Percentiles rank a stretch among this genome's conserved stretches.
Evolutionary conservation across 495 filamentous ascomycete species (phyloP).

Genomic region (Aspergillus egyptiacus): DNA sequence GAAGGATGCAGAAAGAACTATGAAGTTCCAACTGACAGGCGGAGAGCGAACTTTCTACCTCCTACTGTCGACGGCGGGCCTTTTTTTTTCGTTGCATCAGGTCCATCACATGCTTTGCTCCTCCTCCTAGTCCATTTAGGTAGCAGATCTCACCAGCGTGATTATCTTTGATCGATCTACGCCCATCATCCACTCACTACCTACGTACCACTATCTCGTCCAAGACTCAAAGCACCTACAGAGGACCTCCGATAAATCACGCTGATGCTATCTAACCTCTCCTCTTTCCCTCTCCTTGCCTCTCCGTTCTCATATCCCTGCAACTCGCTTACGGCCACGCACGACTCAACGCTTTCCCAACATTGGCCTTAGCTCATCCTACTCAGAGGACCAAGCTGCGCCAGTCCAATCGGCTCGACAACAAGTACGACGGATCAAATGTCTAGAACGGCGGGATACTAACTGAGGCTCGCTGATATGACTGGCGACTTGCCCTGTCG

Average conservation of each 20-base stretch:
- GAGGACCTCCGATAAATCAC: too few relatives aligned
- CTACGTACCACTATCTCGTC: too few relatives aligned
- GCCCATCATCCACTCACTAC: background rate
- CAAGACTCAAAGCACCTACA: too few relatives aligned
- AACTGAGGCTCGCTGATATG: background rate
- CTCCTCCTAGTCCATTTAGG: background rate
- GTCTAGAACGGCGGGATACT: slow-evolving; percentile 3
- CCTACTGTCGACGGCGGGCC: slow-evolving; percentile 20
- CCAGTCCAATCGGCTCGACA: slow-evolving; percentile 5
- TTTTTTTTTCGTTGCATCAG: slow-evolving; percentile 15
- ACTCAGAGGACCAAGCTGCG: slow-evolving; percentile 7
- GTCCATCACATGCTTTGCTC: slow-evolving; percentile 14
- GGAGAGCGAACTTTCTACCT: background rate
- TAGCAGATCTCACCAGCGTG: background rate
- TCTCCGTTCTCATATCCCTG: background rate
- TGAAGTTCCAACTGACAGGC: background rate
- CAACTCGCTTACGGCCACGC: background rate
- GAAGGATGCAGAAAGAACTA: background rate
- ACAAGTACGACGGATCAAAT: slow-evolving; percentile 2
- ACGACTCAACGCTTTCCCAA: slow-evolving; percentile 12
- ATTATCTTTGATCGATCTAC: background rate
- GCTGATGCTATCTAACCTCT: background rate
- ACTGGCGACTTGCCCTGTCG: slow-evolving; percentile 5
- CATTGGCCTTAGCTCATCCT: slow-evolving; percentile 9
- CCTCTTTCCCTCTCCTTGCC: background rate